Evolutionary conservation across 192 early-diverging fungal species (phyloP), one percentile per base, ranked within the genome.

Genomic region (Paraglomus occultum): DNA sequence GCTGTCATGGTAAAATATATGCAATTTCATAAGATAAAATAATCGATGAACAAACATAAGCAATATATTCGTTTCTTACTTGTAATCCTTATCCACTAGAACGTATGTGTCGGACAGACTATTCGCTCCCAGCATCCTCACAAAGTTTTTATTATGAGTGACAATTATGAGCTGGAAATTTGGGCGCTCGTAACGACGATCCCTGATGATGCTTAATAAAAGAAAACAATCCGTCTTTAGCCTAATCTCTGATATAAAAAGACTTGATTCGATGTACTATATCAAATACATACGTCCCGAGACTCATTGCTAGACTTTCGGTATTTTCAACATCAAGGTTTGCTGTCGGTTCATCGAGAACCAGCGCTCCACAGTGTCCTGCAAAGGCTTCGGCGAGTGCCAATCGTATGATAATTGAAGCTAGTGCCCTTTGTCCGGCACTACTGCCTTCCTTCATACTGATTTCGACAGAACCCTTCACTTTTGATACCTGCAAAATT

Each of bases 91-190:
- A 31, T 31, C 31, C 31, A 63, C 12, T 39, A 40, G 17, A 20
- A 55, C 11, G 77, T 95, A 99, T 49, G 88, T 86, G 59, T 96
- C 95, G 1, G 90, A 87, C 61, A 89, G 89, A 60, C 94, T 91
- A 10, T 85, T 80, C 63, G 84, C 76, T 31, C 91, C 94, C 22
- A 99, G 67, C 69, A 86, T 76, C 51, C 90, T 88, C 75, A 97
- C 85, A 79, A 99, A 99, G 31, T 91, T 87, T 73, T 98, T 96
- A 77, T 99, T 96, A 71, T 99, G 97, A 12, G 97, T 98, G 71
- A 99, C 98, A 42, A 99, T 83, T 50, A 99, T 88, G 39, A 99
- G 80, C 80, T 99, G 97, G 73, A 99, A 99, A 78, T 97, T 98
- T 66, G 80, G 73, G 76, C 97, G 94, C 20, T 78, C 76, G 31